A percentile compares a stretch with the other conserved stretches of the same genome.
Conservation (phyloP, 371 early-diverging fungal species). For the Actinomucor elegans region DNA sequence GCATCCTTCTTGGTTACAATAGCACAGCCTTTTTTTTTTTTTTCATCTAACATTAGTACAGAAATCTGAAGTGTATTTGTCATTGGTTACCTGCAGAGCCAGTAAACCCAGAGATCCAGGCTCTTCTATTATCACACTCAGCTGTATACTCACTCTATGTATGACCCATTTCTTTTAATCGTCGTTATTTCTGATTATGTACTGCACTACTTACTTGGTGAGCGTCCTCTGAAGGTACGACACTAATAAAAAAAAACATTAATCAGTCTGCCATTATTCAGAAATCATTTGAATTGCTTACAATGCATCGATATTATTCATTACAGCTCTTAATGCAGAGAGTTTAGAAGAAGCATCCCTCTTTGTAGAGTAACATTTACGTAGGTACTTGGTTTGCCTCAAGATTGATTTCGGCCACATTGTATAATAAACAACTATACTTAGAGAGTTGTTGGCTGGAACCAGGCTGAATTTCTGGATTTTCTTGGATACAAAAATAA, state of each 20-base stretch:
- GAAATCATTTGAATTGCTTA: background rate
- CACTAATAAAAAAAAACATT: conserved; percentile 31
- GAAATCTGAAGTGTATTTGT: background rate
- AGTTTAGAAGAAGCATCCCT: background rate
- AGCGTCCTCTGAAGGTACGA: conserved; percentile 93
- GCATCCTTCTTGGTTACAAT: conserved; percentile 73
- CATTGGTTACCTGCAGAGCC: conserved; percentile 85
- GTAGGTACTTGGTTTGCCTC: no score
- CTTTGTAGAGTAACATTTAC: no score
- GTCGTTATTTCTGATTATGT: background rate
- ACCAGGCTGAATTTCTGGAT: no score
- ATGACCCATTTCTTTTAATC: background rate
- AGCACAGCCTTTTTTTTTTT: conserved; percentile 61
- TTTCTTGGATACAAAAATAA: no score
- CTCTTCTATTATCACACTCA: conserved; percentile 81
- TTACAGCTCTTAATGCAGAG: conserved; percentile 3
- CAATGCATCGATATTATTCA: conserved; percentile 14
- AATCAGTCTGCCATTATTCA: background rate
- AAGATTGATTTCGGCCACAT: no score
- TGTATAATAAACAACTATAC: no score
- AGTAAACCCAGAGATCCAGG: conserved; percentile 91
- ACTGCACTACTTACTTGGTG: conserved; percentile 71
- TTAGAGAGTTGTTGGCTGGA: no score
- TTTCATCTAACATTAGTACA: no score
- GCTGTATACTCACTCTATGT: conserved; percentile 97